Evolutionary conservation across 192 early-diverging fungal genomes (phyloP), one percentile per base, ranked within the genome.

Genomic region (Paraglomus brasilianum): DNA sequence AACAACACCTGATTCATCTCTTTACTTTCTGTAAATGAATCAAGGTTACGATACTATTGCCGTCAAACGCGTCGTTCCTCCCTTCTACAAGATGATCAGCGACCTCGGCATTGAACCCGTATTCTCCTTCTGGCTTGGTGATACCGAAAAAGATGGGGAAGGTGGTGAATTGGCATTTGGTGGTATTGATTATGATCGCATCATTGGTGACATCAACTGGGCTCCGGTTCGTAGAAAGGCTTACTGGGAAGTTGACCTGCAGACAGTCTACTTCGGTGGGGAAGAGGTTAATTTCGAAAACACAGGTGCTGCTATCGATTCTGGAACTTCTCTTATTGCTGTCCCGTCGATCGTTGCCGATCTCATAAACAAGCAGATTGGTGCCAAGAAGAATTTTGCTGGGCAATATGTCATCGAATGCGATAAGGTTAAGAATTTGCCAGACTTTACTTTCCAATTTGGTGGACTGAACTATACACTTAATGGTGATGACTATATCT

Each of bases 181-280:
- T 53, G 95, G 88, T 24, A 72, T 89, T 47, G 87, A 98, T 77
- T 46, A 87, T 64, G 81, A 80, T 24, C 93, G 89, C 74, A 96
- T 87, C 76, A 77, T 66, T 8, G 89, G 89, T 41, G 80, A 88
- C 10, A 77, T 91, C 56, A 70, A 82, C 51, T 99, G 91, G 89
- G 88, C 93, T 55, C 85, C 91, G 21, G 89, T 99, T 64, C 82
- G 86, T 46, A 89, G 94, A 73, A 93, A 94, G 79, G 95, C 87
- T 0, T 99, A 99, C 82, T 99, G 97, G 97, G 97, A 99, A 80
- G 93, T 98, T 51, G 87, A 89, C 38, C 79, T 99, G 15, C 80
- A 89, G 63, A 82, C 87, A 66, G 83, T 93, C 53, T 84, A 79
- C 52, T 85, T 98, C 67, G 94, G 88, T 66, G 92, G 88, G 46